Conservation (phyloP, 441 rosid species). For the Geranium incanum region DNA sequence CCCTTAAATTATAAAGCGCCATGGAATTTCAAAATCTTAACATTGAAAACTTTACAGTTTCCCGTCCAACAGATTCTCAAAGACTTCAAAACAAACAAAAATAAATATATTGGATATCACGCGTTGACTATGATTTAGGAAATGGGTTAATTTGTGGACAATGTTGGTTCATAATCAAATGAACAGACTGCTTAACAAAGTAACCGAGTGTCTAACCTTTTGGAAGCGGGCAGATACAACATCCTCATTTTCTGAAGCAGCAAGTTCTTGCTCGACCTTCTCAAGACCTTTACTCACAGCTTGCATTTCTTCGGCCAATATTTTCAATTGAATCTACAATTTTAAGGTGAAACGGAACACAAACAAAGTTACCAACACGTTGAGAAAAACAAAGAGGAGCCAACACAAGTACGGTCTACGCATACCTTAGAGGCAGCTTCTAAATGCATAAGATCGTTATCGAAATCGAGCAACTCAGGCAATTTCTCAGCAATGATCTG, state of each 20-base stretch:
- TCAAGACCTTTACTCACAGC: constrained; percentile 63
- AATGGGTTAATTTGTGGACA: too few species aligned
- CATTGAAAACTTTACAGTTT: too few species aligned
- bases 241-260: constrained; percentile 1
- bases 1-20: too few species aligned
- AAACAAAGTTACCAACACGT: constrained; percentile 4
- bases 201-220: not conserved
- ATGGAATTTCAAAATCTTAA: too few species aligned
- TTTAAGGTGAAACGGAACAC: constrained; percentile 10
- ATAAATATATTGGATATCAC: too few species aligned
- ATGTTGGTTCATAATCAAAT: not conserved
- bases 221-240: not conserved
- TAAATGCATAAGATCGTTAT: constrained; percentile 73
- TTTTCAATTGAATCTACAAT: constrained; percentile 82
- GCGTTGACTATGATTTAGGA: too few species aligned
- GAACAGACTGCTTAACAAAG: not conserved
- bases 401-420: constrained; percentile 9
- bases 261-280: constrained; percentile 3
- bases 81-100: too few species aligned
- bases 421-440: constrained; percentile 96
- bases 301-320: constrained; percentile 88
- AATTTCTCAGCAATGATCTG: constrained; percentile 90
- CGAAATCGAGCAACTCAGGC: constrained; percentile 87
- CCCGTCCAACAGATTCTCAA: too few species aligned
- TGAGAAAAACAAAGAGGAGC: constrained; percentile 11